Conservation (phyloP, 2,329 filamentous ascomycete species). For the Shiraia bambusicola region DNA sequence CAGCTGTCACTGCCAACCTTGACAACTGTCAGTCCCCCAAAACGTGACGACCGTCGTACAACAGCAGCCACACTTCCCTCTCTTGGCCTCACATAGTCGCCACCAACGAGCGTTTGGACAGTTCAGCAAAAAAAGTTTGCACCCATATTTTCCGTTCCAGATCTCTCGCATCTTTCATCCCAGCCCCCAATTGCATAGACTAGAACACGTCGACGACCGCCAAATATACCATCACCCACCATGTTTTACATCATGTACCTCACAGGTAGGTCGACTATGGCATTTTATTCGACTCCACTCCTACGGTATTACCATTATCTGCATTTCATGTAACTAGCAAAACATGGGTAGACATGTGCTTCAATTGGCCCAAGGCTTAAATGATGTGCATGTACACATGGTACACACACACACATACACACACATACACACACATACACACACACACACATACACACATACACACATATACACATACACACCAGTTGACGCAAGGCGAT, state of each 20-base stretch:
- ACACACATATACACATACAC: no score
- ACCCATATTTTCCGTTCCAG: slow-evolving; percentile 23
- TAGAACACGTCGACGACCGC: slow-evolving; percentile 22
- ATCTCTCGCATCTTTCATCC: slow-evolving; percentile 26
- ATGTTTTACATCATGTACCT: slow-evolving; percentile 51
- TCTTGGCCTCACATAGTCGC: slow-evolving; percentile 31
- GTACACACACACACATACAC: not conserved
- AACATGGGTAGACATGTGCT: not conserved
- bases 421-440: no score
- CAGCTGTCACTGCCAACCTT: slow-evolving; percentile 43
- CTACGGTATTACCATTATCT: not conserved
- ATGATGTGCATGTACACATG: no score
- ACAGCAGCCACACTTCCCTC: slow-evolving; percentile 40
- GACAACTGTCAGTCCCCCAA: slow-evolving; percentile 37
- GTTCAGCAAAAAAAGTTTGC: slow-evolving; percentile 30
- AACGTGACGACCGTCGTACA: slow-evolving; percentile 38
- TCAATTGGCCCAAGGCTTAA: no score
- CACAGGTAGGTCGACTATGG: slow-evolving; percentile 40
- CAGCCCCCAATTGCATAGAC: slow-evolving; percentile 27
- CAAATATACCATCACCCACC: slow-evolving; percentile 16
- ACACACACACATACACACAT: no score
- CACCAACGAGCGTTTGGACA: slow-evolving; percentile 39
- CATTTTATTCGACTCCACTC: slow-evolving; percentile 4
- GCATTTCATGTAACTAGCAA: slow-evolving; percentile 6
- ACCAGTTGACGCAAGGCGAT: no score